Conservation (phyloP, 176 grass and related monocot genomes). For the Musa itinerans region DNA sequence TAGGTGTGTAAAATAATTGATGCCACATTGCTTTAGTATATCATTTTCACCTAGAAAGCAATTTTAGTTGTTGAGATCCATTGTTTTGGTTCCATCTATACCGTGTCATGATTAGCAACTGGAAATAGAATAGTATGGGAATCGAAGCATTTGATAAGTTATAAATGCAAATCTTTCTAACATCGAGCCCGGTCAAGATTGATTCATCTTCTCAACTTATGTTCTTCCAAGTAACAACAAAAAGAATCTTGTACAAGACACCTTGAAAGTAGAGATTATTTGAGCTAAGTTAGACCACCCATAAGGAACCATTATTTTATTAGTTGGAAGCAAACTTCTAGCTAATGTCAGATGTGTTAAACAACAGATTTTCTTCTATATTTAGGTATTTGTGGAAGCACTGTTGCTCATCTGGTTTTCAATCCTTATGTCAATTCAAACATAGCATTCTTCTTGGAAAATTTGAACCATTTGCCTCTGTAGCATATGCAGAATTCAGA, state of each 20-base stretch:
- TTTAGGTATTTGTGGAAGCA: not conserved
- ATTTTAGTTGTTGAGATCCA: not conserved
- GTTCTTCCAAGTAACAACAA: not conserved
- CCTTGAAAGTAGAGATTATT: not conserved
- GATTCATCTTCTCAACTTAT: not conserved
- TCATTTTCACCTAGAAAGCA: not conserved
- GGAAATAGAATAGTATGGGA: not conserved
- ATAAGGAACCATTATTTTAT: not conserved
- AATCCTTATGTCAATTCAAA: not conserved
- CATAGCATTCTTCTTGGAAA: not conserved
- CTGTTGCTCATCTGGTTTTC: too few relatives aligned
- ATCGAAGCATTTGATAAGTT: not conserved
- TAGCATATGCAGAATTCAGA: not conserved
- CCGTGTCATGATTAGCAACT: not conserved
- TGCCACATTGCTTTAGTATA: not conserved
- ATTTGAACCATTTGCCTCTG: not conserved
- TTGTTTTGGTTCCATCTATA: not conserved
- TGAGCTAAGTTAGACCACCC: not conserved
- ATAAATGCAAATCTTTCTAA: not conserved
- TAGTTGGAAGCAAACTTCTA: not conserved
- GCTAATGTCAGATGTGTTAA: not conserved
- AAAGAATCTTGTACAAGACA: not conserved
- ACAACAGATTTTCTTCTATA: not conserved
- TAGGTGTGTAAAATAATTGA: constrained; percentile 1
- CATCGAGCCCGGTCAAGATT: not conserved